Base-by-base conservation (phyloP, 371 early-diverging fungal genomes). In the Mortierella sp. region DNA sequence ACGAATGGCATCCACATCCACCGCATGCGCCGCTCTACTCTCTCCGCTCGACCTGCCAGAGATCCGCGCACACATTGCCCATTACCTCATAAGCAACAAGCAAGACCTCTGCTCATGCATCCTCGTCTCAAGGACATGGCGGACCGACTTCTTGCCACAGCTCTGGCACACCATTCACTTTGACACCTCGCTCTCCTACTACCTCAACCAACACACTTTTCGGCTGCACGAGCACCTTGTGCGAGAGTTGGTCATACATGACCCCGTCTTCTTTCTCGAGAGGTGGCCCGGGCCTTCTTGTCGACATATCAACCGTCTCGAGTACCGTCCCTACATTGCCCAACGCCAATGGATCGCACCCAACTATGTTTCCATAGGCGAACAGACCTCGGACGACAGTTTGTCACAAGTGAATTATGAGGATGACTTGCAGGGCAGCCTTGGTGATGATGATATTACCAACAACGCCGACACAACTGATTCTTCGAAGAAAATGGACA, bases 81-180 rank as follows among this genome's bases (percentile, higher is more conserved):
- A 71, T 19, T 71, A 50, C 70, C 58, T 77, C 14, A 24, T 42
- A 21, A n/a, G 68, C 44, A 57, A 16, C 45, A 38, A 55, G 16
- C 58, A 52, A 42, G 50, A n/a, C 47, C 77, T 77, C 10, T 55
- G 54, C 31, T 55, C 77, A 70, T 77, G 77, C 47, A 38, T 55
- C 42, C 77, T 70, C 42, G 77, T 77, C 47, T 77, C 71, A 13
- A 70, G 44, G n/a, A 52, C 77, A 55, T 77, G 77, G 77, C 71
- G 24, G 28, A 44, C 26, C 21, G 71, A 70, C 57, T 77, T 77
- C 42, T 11, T 77, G n/a, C 77, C 77, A 9, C 70, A 45, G 24
- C 70, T 77, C 28, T 77, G 77, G 77, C 57, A 31, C 55, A 55
- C 77, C 44, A 70, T 77, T 47, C 77, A 71, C 42, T 77, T 77